These are phyloP conservation scores for Apiospora aurea DNA, from an alignment of 2,329 filamentous ascomycete species.

Conservation along the genomic window DNA sequence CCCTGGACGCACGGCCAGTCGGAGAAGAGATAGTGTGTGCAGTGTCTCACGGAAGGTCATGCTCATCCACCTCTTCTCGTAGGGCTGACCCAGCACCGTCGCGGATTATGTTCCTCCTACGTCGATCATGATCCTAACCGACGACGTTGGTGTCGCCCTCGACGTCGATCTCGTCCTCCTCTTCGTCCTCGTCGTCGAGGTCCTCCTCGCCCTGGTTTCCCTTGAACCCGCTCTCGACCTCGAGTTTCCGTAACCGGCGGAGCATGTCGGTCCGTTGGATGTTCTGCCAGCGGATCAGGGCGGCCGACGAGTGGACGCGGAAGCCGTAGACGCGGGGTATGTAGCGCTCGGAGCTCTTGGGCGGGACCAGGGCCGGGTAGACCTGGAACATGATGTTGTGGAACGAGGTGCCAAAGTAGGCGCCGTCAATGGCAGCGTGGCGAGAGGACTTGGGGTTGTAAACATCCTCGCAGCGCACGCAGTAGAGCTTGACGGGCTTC, in stretches of 20 bases:
- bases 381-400: slow-evolving; percentile 99
- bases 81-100: background rate
- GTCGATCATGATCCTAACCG: slow-evolving; percentile 15
- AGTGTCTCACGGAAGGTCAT: background rate
- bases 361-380: slow-evolving; percentile 86
- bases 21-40: background rate
- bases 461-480: slow-evolving; percentile 94
- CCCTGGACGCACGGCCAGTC: background rate
- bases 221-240: slow-evolving; percentile 82
- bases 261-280: slow-evolving; percentile 83
- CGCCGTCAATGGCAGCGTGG: slow-evolving; percentile 93
- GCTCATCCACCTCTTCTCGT: background rate
- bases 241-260: slow-evolving; percentile 71
- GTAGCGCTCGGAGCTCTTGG: slow-evolving; percentile 86
- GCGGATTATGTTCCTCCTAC: slow-evolving; percentile 4
- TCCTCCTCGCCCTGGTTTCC: slow-evolving; percentile 68
- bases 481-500: slow-evolving; percentile 96
- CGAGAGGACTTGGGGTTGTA: slow-evolving; percentile 98
- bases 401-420: slow-evolving; percentile 97
- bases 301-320: slow-evolving; percentile 88
- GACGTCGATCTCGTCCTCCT: slow-evolving; percentile 56
- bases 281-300: slow-evolving; percentile 91
- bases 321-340: slow-evolving; percentile 93
- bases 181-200: slow-evolving; percentile 70
- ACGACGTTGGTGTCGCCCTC: slow-evolving; percentile 24